phyloP scores from a whole-genome alignment of 2,329 filamentous ascomycete genomes.

The Fusarium torreyae region DNA sequence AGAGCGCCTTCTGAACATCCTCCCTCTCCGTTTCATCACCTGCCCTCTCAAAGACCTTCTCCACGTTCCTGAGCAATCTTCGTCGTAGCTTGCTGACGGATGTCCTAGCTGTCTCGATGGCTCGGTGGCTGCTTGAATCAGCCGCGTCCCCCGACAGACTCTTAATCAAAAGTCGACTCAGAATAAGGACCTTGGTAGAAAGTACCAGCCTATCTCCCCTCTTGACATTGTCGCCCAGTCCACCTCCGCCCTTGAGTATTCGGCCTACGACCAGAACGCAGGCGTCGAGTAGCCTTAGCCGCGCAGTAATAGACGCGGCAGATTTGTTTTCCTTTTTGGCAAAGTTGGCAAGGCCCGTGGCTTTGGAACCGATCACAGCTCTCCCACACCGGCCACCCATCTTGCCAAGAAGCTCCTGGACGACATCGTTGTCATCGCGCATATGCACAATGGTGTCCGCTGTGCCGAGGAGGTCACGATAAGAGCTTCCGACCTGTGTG shows the following conservation, averaged over 20 bases:
- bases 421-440: slow-evolving; percentile 81
- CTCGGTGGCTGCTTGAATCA: slow-evolving; percentile 54
- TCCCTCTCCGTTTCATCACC: slow-evolving; percentile 65
- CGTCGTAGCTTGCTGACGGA: slow-evolving; percentile 74
- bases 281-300: slow-evolving; percentile 66
- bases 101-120: slow-evolving; percentile 74
- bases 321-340: slow-evolving; percentile 49
- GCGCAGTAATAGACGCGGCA: slow-evolving; percentile 57
- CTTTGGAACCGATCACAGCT: slow-evolving; percentile 76
- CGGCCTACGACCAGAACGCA: slow-evolving; percentile 66
- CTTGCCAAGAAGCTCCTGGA: slow-evolving; percentile 78
- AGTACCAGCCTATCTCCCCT: slow-evolving; percentile 68
- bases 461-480: slow-evolving; percentile 91
- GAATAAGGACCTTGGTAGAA: slow-evolving; percentile 80
- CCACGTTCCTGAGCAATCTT: slow-evolving; percentile 76
- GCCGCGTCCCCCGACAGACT: slow-evolving; percentile 70
- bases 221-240: slow-evolving; percentile 50
- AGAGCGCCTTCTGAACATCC: slow-evolving; percentile 79
- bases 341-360: slow-evolving; percentile 68
- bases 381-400: slow-evolving; percentile 86
- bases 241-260: slow-evolving; percentile 61
- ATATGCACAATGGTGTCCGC: slow-evolving; percentile 95
- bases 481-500: slow-evolving; percentile 76
- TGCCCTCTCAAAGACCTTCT: slow-evolving; percentile 76
- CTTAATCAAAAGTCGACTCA: slow-evolving; percentile 82